These are phyloP conservation scores for Ehretia macrophylla DNA, from an alignment of 257 asterid species.

Conservation along the genomic window DNA sequence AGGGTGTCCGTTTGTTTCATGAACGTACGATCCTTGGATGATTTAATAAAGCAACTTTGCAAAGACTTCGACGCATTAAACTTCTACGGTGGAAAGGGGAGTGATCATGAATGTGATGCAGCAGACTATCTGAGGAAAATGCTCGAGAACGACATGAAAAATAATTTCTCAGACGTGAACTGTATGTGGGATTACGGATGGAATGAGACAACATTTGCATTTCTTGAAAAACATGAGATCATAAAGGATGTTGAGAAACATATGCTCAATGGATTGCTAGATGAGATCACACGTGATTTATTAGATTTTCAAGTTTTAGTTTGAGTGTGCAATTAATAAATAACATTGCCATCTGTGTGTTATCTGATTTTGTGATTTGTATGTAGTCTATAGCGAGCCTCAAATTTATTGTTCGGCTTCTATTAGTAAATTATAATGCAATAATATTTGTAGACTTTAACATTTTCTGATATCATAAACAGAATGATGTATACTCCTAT, in stretches of 20 bases:
- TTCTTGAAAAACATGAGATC: slow-evolving; percentile 49
- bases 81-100: slow-evolving; percentile 26
- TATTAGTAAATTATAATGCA: no score
- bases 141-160: slow-evolving; percentile 55
- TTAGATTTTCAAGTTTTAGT: slow-evolving; percentile 4
- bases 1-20: slow-evolving; percentile 11
- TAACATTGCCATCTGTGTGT: neutral
- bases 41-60: slow-evolving; percentile 63
- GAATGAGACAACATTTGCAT: slow-evolving; percentile 35
- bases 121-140: slow-evolving; percentile 45
- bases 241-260: slow-evolving; percentile 57
- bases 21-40: slow-evolving; percentile 51
- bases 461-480: no score
- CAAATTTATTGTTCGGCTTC: neutral
- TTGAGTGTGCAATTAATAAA: neutral
- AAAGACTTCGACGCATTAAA: slow-evolving; percentile 51
- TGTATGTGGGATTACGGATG: slow-evolving; percentile 82
- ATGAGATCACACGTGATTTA: slow-evolving; percentile 60
- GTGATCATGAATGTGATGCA: slow-evolving; percentile 31
- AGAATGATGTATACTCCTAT: no score
- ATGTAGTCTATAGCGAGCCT: neutral
- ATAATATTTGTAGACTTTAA: no score
- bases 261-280: slow-evolving; percentile 62
- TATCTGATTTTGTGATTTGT: neutral
- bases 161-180: slow-evolving; percentile 45